These are phyloP conservation scores for Pseudognaphalium luteoalbum DNA, from an alignment of 129 eudicot species.

Conservation along the genomic window DNA sequence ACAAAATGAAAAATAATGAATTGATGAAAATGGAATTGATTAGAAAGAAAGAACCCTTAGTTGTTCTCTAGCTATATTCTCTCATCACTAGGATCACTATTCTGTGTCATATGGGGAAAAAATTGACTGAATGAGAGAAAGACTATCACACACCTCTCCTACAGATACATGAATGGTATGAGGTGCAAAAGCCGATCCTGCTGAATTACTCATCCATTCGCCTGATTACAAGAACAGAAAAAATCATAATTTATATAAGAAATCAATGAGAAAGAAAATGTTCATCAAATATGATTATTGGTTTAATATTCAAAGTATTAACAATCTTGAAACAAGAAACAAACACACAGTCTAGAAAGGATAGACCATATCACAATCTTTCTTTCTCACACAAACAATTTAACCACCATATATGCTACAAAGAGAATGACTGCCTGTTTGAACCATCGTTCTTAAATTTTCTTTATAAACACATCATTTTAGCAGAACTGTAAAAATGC, in stretches of 20 bases:
- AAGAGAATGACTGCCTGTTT: not conserved
- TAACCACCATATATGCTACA: not conserved
- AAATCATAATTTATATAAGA: slow-evolving; percentile 1
- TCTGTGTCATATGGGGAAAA: not conserved
- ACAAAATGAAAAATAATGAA: not conserved
- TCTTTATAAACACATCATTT: not conserved
- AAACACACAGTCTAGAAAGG: not conserved
- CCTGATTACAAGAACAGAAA: slow-evolving; percentile 36
- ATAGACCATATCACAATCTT: not conserved
- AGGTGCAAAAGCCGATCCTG: slow-evolving; percentile 88
- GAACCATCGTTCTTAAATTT: not conserved
- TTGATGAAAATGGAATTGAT: not conserved
- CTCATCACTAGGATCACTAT: not conserved
- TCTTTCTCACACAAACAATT: too few species aligned
- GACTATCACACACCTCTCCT: slow-evolving; percentile 61
- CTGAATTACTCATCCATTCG: slow-evolving; percentile 90
- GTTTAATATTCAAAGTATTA: too few species aligned
- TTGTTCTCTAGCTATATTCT: not conserved
- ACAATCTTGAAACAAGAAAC: not conserved
- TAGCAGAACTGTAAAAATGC: not conserved
- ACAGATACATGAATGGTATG: slow-evolving; percentile 60
- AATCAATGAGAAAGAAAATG: not conserved
- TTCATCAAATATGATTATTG: not conserved
- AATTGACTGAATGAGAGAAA: not conserved
- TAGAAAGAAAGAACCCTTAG: not conserved